phyloP scores from a whole-genome alignment of 345 rosid genomes.

The Tarenaya hassleriana region DNA sequence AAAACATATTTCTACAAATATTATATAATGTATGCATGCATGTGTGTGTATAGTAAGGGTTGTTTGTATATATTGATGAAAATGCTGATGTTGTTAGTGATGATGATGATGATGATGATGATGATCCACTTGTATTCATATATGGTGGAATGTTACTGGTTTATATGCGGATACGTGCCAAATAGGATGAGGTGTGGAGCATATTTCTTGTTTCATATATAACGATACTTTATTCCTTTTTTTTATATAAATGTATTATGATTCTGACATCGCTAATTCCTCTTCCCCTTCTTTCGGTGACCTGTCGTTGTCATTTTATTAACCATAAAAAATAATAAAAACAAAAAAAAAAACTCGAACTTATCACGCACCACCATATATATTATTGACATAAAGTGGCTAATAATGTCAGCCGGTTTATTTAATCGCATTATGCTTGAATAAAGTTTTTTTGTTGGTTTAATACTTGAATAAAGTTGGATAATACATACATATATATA shows the following conservation, averaged over 20 bases:
- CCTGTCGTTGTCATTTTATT: constrained; percentile 24
- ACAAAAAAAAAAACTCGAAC: constrained; percentile 5
- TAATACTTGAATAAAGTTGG: too few relatives aligned
- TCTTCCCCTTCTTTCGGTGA: constrained; percentile 27
- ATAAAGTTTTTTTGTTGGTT: too few relatives aligned
- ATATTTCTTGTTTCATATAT: constrained; percentile 12
- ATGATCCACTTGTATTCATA: constrained; percentile 11
- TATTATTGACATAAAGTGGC: too few relatives aligned
- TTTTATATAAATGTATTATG: constrained; percentile 1
- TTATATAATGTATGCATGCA: constrained; percentile 19
- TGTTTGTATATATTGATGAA: constrained; percentile 26
- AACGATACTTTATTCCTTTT: background rate
- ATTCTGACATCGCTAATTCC: constrained; percentile 14
- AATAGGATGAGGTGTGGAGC: constrained; percentile 41
- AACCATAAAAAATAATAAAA: background rate
- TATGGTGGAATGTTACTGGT: constrained; percentile 11
- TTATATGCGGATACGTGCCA: constrained; percentile 1
- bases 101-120: constrained; percentile 17
- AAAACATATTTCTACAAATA: too few relatives aligned
- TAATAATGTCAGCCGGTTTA: too few relatives aligned
- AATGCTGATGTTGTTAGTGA: constrained; percentile 10
- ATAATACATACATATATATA: too few relatives aligned
- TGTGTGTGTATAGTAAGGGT: background rate
- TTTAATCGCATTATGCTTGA: too few relatives aligned
- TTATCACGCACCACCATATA: too few relatives aligned